Conservation (phyloP, 139 green algal genomes). For the Chlamydomonas incerta region DNA sequence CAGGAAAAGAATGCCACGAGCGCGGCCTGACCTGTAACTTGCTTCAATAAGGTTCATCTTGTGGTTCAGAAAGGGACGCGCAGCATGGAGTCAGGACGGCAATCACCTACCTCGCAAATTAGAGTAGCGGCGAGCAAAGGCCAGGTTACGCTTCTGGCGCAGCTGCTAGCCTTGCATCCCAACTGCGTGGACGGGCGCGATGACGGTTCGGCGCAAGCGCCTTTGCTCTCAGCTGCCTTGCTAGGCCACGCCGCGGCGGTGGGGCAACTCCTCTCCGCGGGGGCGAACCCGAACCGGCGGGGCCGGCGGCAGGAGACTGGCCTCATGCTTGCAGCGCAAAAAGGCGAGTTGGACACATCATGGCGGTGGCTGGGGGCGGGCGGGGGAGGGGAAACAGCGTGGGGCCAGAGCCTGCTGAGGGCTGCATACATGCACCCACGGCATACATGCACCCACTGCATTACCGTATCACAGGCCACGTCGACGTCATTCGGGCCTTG, state of each 20-base stretch:
- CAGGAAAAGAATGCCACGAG: too few species aligned
- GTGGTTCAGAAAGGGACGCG: too few species aligned
- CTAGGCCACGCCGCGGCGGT: not conserved
- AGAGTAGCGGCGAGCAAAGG: not conserved
- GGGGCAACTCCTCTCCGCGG: constrained; percentile 18
- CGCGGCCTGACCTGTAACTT: too few species aligned
- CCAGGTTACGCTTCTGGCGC: not conserved
- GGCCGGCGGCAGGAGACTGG: constrained; percentile 1
- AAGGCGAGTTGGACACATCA: not conserved
- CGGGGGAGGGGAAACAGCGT: too few species aligned
- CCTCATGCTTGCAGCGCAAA: not conserved
- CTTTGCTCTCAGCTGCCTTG: constrained; percentile 1
- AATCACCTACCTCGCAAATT: not conserved
- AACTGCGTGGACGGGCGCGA: not conserved
- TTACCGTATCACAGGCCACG: not conserved
- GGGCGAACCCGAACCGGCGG: constrained; percentile 1
- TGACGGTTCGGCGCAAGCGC: not conserved
- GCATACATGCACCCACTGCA: not conserved
- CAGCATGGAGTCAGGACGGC: not conserved
- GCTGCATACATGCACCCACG: not conserved
- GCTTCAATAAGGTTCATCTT: too few species aligned
- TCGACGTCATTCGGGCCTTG: not conserved
- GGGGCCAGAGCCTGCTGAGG: too few species aligned
- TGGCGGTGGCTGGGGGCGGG: too few species aligned
- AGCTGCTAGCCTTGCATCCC: not conserved